Evolutionary conservation across 306 rosid species (phyloP), one percentile per base, ranked within the genome.

Genomic region (Cicer pinnatifidum): DNA sequence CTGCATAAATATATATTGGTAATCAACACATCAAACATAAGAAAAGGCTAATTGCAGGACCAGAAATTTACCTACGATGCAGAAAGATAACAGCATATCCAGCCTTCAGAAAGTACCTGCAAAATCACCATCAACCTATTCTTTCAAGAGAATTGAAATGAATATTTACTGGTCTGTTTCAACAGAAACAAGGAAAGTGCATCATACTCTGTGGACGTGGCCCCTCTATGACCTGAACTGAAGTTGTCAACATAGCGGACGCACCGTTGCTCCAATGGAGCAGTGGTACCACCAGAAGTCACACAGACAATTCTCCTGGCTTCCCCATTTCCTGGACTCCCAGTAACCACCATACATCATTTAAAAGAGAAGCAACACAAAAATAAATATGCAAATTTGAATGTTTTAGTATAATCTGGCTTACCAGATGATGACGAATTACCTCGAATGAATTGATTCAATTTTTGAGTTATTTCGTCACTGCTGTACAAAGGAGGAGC

Each of bases 211-310:
- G 97, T 91, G 76, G 99, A 94, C 28, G 99, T 83, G 51, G 99
- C 97, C 52, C 99, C 99, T 85, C 97, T 87, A 73, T 90, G 92
- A 76, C 97, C 99, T 6, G 99, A 94, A 88, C 99, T 94, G 84
- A 94, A 94, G 75, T 94, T 94, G 79, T 94, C 99, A 40, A 94
- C 87, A 80, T 85, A 88, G 54, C 97, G 94, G 65, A 93, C 98
- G 59, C 97, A 91, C 1, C 84, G 86, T 83, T 84, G 97, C 85
- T 93, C 98, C 75, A 93, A 80, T 43, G 99, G 99, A 67, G 95
- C 96, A 0, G 99, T 94, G 64, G 99, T 94, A 15, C 99, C 99
- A 56, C 99, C 97, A 2, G 99, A 91, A 35, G 99, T 88, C 73
- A 93, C 96, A 77, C 97, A 93, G 45, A 87, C 97, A 72, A 93